A percentile compares a stretch with the other conserved stretches of the same genome.
Evolutionary conservation across 352 stramenopile genomes (phyloP).

Genomic region (Phytophthora syringae): DNA sequence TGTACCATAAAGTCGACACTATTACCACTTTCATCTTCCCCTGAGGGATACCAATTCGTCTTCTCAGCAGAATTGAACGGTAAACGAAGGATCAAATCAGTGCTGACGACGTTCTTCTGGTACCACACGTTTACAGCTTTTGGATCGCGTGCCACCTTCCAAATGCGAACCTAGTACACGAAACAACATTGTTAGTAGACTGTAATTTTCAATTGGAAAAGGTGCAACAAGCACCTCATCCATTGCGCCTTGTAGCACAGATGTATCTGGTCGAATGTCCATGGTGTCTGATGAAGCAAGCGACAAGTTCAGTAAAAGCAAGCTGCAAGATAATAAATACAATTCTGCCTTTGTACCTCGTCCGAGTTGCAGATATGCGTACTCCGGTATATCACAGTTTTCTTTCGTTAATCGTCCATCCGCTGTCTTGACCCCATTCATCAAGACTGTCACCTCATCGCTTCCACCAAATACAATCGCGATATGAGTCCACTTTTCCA

Average conservation of each 20-base stretch:
- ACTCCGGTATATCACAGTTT: constrained; percentile 30
- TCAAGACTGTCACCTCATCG: constrained; percentile 29
- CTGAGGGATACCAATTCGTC: constrained; percentile 26
- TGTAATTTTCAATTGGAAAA: background rate
- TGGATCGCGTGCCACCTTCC: constrained; percentile 27
- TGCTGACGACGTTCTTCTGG: constrained; percentile 23
- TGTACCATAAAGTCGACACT: constrained; percentile 52
- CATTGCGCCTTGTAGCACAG: constrained; percentile 42
- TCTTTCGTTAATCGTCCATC: constrained; percentile 18
- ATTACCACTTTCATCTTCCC: constrained; percentile 35
- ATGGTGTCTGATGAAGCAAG: constrained; percentile 30
- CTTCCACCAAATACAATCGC: constrained; percentile 32
- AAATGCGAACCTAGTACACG: constrained; percentile 41
- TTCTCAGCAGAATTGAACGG: constrained; percentile 37
- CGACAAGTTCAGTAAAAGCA: background rate
- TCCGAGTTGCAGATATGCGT: constrained; percentile 51
- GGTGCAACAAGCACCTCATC: constrained; percentile 46
- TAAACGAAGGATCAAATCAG: constrained; percentile 39
- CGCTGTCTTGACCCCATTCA: constrained; percentile 38
- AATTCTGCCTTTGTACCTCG: constrained; percentile 30
- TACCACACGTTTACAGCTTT: constrained; percentile 26
- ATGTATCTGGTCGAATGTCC: constrained; percentile 11
- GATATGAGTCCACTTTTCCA: constrained; percentile 47
- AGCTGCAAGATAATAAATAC: background rate
- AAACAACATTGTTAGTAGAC: background rate